Conservation (phyloP, 2,329 filamentous ascomycete species). For the Metarhizium guizhouense region DNA sequence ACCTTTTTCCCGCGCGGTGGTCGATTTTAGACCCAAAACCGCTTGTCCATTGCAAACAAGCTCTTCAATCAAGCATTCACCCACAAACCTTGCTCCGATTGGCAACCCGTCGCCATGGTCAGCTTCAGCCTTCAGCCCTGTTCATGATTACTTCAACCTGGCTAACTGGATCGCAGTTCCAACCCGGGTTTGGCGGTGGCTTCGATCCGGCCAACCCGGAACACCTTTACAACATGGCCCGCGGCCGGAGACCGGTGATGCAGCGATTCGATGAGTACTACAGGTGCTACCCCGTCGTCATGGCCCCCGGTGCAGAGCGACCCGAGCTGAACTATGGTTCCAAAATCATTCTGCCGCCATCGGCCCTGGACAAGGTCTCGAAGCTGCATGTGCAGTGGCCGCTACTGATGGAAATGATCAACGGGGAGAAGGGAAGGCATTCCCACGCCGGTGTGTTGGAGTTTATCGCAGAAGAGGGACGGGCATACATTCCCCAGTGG, state of each 20-base stretch:
- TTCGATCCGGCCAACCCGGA: conserved; percentile 40
- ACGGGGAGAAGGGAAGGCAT: conserved; percentile 68
- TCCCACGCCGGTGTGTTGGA: conserved; percentile 94
- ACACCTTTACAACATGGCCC: conserved; percentile 40
- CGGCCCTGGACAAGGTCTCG: conserved; percentile 92
- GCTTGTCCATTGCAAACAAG: background rate
- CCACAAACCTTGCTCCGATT: background rate
- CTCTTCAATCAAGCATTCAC: background rate
- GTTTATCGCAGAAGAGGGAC: conserved; percentile 94
- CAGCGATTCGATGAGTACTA: conserved; percentile 98
- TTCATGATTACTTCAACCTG: background rate
- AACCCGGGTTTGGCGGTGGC: conserved; percentile 28
- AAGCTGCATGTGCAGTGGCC: conserved; percentile 94
- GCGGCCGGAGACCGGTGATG: conserved; percentile 38
- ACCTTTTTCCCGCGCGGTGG: too few species aligned
- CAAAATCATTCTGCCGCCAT: conserved; percentile 96
- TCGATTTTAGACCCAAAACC: too few species aligned
- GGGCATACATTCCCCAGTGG: conserved; percentile 94
- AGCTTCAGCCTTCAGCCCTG: background rate
- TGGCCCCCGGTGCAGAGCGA: conserved; percentile 85
- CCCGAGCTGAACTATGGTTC: conserved; percentile 90
- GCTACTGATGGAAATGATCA: conserved; percentile 92
- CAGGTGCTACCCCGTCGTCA: conserved; percentile 88
- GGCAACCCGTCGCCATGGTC: background rate
- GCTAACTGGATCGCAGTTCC: conserved; percentile 1